Conservation (phyloP, 73 alveolate species). For the Durusdinium trenchii region DNA sequence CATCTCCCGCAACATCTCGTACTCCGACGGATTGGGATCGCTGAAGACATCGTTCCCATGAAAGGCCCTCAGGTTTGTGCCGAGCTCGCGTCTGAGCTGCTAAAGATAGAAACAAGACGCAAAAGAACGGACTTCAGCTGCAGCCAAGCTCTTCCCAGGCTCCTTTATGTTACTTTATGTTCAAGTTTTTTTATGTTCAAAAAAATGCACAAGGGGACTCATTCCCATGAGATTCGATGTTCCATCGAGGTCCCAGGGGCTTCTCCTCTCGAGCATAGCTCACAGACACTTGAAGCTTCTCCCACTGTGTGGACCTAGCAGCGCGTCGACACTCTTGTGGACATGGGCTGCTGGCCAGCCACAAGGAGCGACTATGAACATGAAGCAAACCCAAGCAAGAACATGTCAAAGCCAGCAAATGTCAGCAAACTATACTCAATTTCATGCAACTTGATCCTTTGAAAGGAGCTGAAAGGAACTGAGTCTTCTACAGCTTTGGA, state of each 20-base stretch:
- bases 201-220: neutral
- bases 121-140: neutral
- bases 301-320: slow-evolving; percentile 49
- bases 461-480: neutral
- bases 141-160: neutral
- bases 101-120: neutral
- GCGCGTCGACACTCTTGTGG: no score
- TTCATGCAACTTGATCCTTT: no score
- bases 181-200: no score
- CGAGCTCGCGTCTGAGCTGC: neutral
- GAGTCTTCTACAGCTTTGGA: neutral
- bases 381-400: no score
- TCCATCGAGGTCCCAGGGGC: neutral
- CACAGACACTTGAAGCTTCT: slow-evolving; percentile 33
- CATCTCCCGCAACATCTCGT: slow-evolving; percentile 69
- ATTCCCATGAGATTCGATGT: neutral
- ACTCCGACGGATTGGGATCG: slow-evolving; percentile 13
- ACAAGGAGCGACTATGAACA: no score
- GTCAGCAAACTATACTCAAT: no score
- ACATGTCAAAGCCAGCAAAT: no score
- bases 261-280: slow-evolving; percentile 71
- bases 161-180: neutral
- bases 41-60: slow-evolving; percentile 3
- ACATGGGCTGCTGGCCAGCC: no score
- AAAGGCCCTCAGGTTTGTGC: slow-evolving; percentile 1